Percentiles rank a stretch among this genome's conserved stretches.
phyloP scores from a whole-genome alignment of 108 stramenopile genomes.

The Fistulifera pelliculosa region DNA sequence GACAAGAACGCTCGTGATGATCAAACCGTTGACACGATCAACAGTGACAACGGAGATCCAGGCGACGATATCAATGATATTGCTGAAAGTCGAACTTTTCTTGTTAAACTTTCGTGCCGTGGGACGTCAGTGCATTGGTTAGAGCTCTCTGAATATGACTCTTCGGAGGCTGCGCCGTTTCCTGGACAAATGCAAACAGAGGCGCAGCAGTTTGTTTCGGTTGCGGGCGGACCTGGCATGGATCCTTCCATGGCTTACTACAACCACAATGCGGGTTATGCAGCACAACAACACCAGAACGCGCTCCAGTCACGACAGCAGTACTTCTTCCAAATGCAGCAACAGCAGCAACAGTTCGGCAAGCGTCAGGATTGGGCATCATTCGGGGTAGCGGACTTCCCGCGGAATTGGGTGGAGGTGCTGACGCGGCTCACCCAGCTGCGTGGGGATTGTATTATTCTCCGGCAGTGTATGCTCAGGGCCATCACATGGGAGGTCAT shows the following conservation, averaged over 20 bases:
- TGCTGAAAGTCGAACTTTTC: constrained; percentile 47
- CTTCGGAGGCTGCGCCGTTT: constrained; percentile 1
- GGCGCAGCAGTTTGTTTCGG: neutral
- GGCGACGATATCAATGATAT: constrained; percentile 56
- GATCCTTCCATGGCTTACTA: constrained; percentile 31
- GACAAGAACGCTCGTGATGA: constrained; percentile 15
- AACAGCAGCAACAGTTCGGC: constrained; percentile 20
- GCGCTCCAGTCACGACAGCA: constrained; percentile 30
- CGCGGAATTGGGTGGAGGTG: too few relatives aligned
- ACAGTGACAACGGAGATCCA: constrained; percentile 11
- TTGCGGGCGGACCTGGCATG: neutral
- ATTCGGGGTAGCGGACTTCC: too few relatives aligned
- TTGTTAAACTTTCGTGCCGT: constrained; percentile 40
- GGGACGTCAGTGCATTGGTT: constrained; percentile 41
- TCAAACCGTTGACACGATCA: neutral
- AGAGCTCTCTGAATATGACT: constrained; percentile 34
- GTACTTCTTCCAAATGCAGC: constrained; percentile 37
- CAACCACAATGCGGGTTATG: constrained; percentile 10
- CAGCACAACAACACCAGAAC: constrained; percentile 26
- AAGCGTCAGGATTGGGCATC: neutral
- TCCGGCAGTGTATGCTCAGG: too few relatives aligned
- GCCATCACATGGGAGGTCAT: too few relatives aligned
- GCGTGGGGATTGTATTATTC: too few relatives aligned
- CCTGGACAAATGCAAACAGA: constrained; percentile 1
- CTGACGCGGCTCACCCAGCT: too few relatives aligned